Percentiles rank a stretch among this genome's conserved stretches.
Evolutionary conservation across 2,329 filamentous ascomycete species (phyloP).

Genomic region (Ascocoryne sarcoides): DNA sequence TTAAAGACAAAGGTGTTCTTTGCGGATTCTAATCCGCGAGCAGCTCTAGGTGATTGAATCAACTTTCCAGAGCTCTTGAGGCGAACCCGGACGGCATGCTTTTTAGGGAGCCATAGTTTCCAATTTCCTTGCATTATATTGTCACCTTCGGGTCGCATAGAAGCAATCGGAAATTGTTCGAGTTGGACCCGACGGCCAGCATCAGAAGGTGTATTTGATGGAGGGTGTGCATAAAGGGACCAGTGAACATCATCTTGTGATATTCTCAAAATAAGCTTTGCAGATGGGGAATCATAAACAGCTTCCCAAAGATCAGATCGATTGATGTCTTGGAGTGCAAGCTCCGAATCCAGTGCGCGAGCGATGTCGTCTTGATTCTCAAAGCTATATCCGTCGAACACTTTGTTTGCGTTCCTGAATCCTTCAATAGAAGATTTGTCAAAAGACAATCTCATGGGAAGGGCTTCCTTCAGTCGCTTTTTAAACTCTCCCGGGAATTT

Average conservation of each 20-base stretch:
- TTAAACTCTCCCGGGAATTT: slow-evolving; percentile 36
- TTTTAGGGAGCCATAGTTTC: slow-evolving; percentile 35
- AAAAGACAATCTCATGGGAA: slow-evolving; percentile 35
- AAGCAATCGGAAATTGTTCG: slow-evolving; percentile 38
- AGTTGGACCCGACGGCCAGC: slow-evolving; percentile 31
- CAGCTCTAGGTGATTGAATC: slow-evolving; percentile 14
- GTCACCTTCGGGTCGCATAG: slow-evolving; percentile 31
- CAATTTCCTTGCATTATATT: slow-evolving; percentile 34
- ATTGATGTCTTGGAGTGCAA: slow-evolving; percentile 28
- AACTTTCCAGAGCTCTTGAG: slow-evolving; percentile 30
- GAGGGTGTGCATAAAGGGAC: slow-evolving; percentile 34
- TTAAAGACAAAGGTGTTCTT: slow-evolving; percentile 30
- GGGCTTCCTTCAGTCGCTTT: slow-evolving; percentile 30
- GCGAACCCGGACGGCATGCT: slow-evolving; percentile 27
- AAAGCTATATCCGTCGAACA: slow-evolving; percentile 13
- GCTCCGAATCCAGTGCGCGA: slow-evolving; percentile 20
- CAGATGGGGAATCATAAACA: slow-evolving; percentile 32
- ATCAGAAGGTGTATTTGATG: slow-evolving; percentile 23
- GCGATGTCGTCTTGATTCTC: slow-evolving; percentile 25
- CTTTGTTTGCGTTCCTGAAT: slow-evolving; percentile 2
- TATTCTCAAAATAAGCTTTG: slow-evolving; percentile 33
- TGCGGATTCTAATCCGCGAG: slow-evolving; percentile 11
- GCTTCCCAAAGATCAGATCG: slow-evolving; percentile 34
- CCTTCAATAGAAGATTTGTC: slow-evolving; percentile 2
- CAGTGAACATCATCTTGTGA: slow-evolving; percentile 32